Conservation (phyloP, 1,139 yeast genomes). For the Magnusiomyces fungicola region DNA sequence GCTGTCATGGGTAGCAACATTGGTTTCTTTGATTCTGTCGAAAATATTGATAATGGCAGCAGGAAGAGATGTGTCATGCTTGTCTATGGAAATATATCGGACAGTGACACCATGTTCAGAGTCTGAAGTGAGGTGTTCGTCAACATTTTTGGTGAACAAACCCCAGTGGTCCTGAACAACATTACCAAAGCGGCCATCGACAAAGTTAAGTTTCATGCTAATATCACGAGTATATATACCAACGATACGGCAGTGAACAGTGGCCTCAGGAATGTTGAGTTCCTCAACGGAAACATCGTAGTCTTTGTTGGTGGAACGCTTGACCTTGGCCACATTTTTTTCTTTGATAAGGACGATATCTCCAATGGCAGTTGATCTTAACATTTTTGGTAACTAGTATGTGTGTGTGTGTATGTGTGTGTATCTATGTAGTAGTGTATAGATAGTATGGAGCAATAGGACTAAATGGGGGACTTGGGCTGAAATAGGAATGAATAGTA, state of each 20-base stretch:
- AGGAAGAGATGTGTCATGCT: neutral
- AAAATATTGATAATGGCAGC: neutral
- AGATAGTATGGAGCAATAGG: no score
- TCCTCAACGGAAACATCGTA: slow-evolving; percentile 5
- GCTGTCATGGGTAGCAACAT: neutral
- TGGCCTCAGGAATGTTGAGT: slow-evolving; percentile 13
- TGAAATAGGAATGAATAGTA: no score
- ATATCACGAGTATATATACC: slow-evolving; percentile 11
- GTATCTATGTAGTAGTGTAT: no score
- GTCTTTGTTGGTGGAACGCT: neutral
- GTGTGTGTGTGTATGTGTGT: no score
- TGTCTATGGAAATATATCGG: neutral
- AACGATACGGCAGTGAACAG: slow-evolving; percentile 13
- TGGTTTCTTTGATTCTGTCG: neutral
- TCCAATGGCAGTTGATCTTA: neutral
- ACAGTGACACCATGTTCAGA: slow-evolving; percentile 9
- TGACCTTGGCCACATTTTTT: neutral
- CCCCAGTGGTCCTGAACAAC: slow-evolving; percentile 8
- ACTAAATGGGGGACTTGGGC: no score
- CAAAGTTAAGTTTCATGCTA: slow-evolving; percentile 3
- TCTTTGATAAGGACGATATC: neutral
- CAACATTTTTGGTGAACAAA: neutral
- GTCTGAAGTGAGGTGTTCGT: neutral
- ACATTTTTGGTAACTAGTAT: no score
- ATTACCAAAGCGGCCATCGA: slow-evolving; percentile 8